phyloP scores from a whole-genome alignment of 768 basidiomycete species.

The Cystofilobasidium capitatum region DNA sequence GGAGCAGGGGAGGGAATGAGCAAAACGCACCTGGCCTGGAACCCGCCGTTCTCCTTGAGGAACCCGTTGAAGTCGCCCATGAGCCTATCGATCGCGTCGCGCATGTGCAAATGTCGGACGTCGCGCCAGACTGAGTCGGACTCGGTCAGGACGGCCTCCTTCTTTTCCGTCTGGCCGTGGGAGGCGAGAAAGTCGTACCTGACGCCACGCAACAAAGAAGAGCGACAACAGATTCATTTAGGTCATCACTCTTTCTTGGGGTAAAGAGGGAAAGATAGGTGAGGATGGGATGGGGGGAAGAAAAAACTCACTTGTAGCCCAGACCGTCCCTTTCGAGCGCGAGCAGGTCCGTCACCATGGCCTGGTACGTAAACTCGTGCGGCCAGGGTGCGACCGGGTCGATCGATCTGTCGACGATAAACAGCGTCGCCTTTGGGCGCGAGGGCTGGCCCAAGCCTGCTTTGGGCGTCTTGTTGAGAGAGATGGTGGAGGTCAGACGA shows the following conservation, averaged over 20 bases:
- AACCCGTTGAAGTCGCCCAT: constrained; percentile 95
- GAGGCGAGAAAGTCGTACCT: constrained; percentile 94
- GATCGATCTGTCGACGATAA: constrained; percentile 95
- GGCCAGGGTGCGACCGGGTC: constrained; percentile 80
- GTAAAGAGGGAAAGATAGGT: background rate
- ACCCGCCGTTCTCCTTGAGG: constrained; percentile 84
- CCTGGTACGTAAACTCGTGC: constrained; percentile 98
- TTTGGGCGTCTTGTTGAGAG: background rate
- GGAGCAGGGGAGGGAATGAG: background rate
- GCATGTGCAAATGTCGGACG: constrained; percentile 96
- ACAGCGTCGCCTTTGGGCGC: constrained; percentile 65
- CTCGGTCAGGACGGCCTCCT: constrained; percentile 75
- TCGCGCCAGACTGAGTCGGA: constrained; percentile 81
- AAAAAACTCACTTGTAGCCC: constrained; percentile 65
- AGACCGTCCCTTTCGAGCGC: constrained; percentile 77
- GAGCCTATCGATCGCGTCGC: constrained; percentile 92
- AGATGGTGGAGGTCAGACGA: background rate
- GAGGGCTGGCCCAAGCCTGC: constrained; percentile 34
- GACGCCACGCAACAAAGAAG: background rate
- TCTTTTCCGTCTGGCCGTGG: constrained; percentile 74
- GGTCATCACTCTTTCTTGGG: no score
- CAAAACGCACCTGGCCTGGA: constrained; percentile 59
- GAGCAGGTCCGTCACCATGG: constrained; percentile 92
- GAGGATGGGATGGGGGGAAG: no score
- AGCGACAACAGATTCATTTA: background rate